Evolutionary conservation across 768 basidiomycete species (phyloP), one percentile per base, ranked within the genome.

Genomic region (Mrakia frigida): DNA sequence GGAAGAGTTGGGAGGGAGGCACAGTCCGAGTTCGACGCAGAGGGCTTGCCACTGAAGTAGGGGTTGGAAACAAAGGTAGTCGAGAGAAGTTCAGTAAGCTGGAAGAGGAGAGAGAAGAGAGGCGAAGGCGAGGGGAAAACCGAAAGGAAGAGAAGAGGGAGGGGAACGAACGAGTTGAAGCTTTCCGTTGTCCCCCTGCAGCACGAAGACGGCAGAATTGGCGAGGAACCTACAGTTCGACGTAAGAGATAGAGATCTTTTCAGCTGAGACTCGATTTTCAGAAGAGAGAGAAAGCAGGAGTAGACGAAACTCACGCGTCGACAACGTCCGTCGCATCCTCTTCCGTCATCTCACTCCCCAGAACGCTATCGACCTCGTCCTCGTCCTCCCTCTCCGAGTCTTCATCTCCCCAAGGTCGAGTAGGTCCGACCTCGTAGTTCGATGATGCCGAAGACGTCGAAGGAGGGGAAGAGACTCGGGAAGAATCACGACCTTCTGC

Each of bases 21-120:
- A 70, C 4, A 75, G 68, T 6, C 74, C 74, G 25, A 75, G 68
- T 53, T 75, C 68, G 53, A 75, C 46, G 56, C 68, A 70, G 41
- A 75, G 53, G 13, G 74, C 50, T 41, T 75, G 74, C 50, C 53
- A 75, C 71, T 73, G 50, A 9, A 1, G 46, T 16, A 6, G 21
- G 13, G 2, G 43, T 46, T n/a, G n/a, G n/a, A 50, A 1, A 52
- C 1, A 50, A n/a, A 37, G 13, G 25, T n/a, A 39, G 50, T 23
- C 6, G 3, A 21, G 14, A 37, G 5, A 7, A 0, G 21, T 14
- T 68, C 18, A 25, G 21, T 23, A 1, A n/a, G 0, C 7, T 3
- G 1, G 33, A 43, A 25, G 25, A 16, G 21, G 5, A 56, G 71
- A 28, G 7, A 31, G 18, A n/a, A 18, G 25, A 52, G 5, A 10